Evolutionary conservation across 2,329 filamentous ascomycete genomes (phyloP).

Genomic region (Lasiodiplodia gonubiensis): DNA sequence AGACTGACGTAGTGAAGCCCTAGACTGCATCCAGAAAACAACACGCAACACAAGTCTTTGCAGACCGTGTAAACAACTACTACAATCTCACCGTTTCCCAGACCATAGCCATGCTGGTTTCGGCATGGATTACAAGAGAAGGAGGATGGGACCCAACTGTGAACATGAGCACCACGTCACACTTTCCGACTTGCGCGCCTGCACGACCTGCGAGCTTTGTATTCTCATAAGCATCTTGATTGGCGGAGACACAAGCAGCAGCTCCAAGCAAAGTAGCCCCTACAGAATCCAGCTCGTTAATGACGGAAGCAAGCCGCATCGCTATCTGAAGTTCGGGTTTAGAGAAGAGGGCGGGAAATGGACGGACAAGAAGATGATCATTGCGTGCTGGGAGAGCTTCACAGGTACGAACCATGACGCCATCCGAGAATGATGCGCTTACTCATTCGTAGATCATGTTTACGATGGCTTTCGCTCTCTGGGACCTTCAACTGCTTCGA

Average conservation of each 20-base stretch:
- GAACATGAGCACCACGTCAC: conserved; percentile 9
- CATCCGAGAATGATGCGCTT: not conserved
- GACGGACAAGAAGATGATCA: conserved; percentile 15
- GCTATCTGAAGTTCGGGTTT: conserved; percentile 9
- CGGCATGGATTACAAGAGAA: not conserved
- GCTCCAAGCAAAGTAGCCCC: not conserved
- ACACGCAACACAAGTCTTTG: not conserved
- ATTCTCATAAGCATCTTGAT: conserved; percentile 4
- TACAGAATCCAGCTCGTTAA: conserved; percentile 6
- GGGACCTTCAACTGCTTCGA: conserved; percentile 1
- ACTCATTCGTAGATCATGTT: not conserved
- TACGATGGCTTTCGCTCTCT: not conserved
- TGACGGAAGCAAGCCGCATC: not conserved
- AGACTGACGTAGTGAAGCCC: not conserved
- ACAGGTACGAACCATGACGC: not conserved
- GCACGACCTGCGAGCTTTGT: not conserved
- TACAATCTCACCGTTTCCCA: not conserved
- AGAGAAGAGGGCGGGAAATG: not conserved
- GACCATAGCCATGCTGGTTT: not conserved
- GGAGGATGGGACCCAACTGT: not conserved
- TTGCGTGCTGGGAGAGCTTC: conserved; percentile 1
- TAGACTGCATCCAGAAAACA: not conserved
- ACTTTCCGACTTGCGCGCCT: not conserved
- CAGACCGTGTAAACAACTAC: not conserved
- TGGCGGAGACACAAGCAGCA: not conserved